phyloP scores from a whole-genome alignment of 2,329 filamentous ascomycete species.

The Sporothrix dimorphospora region DNA sequence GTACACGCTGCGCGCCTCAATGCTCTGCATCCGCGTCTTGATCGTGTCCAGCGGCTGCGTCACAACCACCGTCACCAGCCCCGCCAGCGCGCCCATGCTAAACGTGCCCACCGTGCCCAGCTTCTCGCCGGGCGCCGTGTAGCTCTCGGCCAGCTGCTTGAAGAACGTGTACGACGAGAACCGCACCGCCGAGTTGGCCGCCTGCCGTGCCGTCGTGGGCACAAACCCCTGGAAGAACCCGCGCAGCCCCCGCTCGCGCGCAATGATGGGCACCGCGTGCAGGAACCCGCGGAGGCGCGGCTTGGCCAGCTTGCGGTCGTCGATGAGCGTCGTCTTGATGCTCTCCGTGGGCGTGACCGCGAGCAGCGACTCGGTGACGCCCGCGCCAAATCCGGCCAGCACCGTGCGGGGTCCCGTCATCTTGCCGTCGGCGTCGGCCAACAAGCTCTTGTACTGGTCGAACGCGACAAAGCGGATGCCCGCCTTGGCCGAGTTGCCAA shows the following conservation, averaged over 20 bases:
- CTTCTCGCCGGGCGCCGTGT: constrained; percentile 93
- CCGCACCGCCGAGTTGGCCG: constrained; percentile 88
- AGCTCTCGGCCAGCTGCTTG: constrained; percentile 88
- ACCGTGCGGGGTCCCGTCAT: constrained; percentile 90
- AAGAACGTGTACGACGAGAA: constrained; percentile 91
- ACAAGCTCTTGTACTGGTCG: constrained; percentile 84
- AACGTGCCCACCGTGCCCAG: constrained; percentile 87
- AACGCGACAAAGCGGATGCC: constrained; percentile 96
- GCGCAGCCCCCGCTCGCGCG: constrained; percentile 80
- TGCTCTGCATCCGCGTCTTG: constrained; percentile 97
- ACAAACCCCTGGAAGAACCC: constrained; percentile 98
- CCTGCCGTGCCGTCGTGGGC: constrained; percentile 91
- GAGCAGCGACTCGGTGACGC: constrained; percentile 88
- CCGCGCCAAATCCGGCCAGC: constrained; percentile 90
- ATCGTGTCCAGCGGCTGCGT: constrained; percentile 83
- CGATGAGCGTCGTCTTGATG: constrained; percentile 98
- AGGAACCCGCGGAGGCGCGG: constrained; percentile 91
- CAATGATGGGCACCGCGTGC: constrained; percentile 85
- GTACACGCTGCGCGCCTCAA: constrained; percentile 79
- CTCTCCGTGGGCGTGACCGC: constrained; percentile 97
- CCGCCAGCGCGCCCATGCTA: constrained; percentile 84
- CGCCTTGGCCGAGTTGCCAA: constrained; percentile 95
- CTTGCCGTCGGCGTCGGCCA: constrained; percentile 82
- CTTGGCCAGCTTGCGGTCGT: constrained; percentile 84
- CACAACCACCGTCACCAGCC: constrained; percentile 84